Evolutionary conservation across 768 basidiomycete species (phyloP).

Genomic region (Mycena alexandri): DNA sequence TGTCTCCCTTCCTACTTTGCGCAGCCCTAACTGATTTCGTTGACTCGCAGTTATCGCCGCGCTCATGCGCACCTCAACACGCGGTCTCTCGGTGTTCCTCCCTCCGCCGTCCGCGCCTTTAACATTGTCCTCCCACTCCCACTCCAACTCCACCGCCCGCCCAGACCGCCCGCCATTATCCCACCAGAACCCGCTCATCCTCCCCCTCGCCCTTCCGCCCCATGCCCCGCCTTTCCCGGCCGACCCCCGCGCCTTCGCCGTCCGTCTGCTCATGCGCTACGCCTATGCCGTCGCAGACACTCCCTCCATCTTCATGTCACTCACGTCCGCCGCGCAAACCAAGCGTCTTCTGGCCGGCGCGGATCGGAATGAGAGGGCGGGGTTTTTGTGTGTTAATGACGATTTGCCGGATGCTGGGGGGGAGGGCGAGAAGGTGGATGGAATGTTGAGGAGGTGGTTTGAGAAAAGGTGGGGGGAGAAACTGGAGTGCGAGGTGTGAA

Average conservation of each 20-base stretch:
- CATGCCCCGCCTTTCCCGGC: conserved; percentile 16
- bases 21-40: too few species aligned
- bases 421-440: conserved; percentile 6
- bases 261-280: conserved; percentile 20
- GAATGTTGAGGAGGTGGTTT: conserved; percentile 12
- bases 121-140: conserved; percentile 5
- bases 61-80: conserved; percentile 24
- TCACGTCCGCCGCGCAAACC: neutral
- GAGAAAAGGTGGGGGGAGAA: conserved; percentile 10
- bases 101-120: conserved; percentile 19
- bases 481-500: conserved; percentile 14
- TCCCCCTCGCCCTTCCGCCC: conserved; percentile 28
- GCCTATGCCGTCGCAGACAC: conserved; percentile 20
- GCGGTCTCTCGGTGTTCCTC: conserved; percentile 34
- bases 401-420: neutral
- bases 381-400: conserved; percentile 9
- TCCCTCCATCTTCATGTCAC: conserved; percentile 11
- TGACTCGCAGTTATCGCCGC: conserved; percentile 28
- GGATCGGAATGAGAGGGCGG: neutral
- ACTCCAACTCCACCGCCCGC: too few species aligned
- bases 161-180: too few species aligned
- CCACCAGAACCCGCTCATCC: conserved; percentile 11
- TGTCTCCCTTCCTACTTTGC: neutral
- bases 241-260: conserved; percentile 20
- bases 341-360: neutral